Base-by-base conservation (phyloP, 208 protist genomes). In the Trypanosoma avium region DNA sequence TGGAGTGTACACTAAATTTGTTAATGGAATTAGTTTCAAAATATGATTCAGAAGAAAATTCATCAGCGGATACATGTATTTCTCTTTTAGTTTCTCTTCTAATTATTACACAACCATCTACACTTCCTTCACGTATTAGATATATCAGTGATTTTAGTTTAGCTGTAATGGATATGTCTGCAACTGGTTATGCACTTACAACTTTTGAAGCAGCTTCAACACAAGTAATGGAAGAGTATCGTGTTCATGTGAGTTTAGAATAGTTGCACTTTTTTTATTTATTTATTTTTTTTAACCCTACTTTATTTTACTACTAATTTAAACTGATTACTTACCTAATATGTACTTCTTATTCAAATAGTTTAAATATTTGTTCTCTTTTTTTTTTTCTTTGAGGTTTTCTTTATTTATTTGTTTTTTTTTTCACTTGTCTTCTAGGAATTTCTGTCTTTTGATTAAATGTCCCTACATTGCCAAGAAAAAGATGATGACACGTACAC, bases 401-500 rank as follows among this genome's bases (percentile, higher is more conserved):
- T 54, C 26, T 38, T 10, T 38, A 38, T 38, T 32, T 46, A 47
- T 60, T 53, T 54, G 50, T 62, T 62, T 26, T 45, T 35, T 38
- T 45, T 19, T 50, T 50, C 36, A 32, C n/a, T n/a, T 30, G 12
- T 38, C 3, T 33, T 61, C 3, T 19, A 32, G 26, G 29, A 5
- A 17, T 6, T 57, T 19, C 35, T n/a, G 4, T 57, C 21, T 10
- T 1, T 30, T 35, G 8, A 24, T 4, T 19, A 35, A n/a, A 61
- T 62, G 57, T 8, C 43, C 30, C 26, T 21, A 15, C 27, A 19
- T n/a, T 5, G 9, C 17, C 17, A 48, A 19, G 66, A n/a, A 53
- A 75, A 35, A 46, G 68, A 73, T 12, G 59, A 82, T 24, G 74
- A 77, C n/a, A 76, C 75, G 56, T 92, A 94, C 63, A 65, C 72